Percentiles rank a stretch among this genome's conserved stretches.
Evolutionary conservation across 345 rosid species (phyloP).

Genomic region (Eucalyptus lansdowneana): DNA sequence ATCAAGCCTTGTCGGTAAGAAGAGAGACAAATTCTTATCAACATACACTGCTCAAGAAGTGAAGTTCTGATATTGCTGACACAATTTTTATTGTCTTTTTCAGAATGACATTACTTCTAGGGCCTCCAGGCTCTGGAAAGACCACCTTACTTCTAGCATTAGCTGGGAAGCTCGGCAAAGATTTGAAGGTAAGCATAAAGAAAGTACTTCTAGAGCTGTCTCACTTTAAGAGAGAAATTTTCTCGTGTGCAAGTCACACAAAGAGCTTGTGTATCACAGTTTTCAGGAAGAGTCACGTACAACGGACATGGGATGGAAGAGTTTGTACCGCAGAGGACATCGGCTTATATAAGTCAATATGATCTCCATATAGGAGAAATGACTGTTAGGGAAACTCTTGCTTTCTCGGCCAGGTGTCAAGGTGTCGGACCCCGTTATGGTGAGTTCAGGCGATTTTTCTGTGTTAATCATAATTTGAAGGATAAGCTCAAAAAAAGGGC

Average conservation of each 20-base stretch:
- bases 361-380: constrained; percentile 54
- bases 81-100: background rate
- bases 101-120: constrained; percentile 51
- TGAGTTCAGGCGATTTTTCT: background rate
- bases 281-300: constrained; percentile 42
- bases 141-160: constrained; percentile 41
- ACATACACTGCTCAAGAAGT: background rate
- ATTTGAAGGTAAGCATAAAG: constrained; percentile 22
- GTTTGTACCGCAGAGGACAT: constrained; percentile 48
- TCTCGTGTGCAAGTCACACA: background rate
- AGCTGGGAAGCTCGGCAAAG: constrained; percentile 47
- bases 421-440: constrained; percentile 54
- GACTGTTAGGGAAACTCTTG: constrained; percentile 61
- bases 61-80: background rate
- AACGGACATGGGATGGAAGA: constrained; percentile 59
- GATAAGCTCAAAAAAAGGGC: background rate
- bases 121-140: constrained; percentile 58
- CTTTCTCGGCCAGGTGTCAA: constrained; percentile 56
- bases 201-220: background rate
- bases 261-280: constrained; percentile 5
- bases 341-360: constrained; percentile 51
- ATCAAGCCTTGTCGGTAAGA: constrained; percentile 43
- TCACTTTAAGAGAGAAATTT: background rate
- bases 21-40: background rate
- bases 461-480: background rate